phyloP scores from a whole-genome alignment of 225 moss, liverwort and hornwort genomes.

The Rhytidiadelphus loreus region DNA sequence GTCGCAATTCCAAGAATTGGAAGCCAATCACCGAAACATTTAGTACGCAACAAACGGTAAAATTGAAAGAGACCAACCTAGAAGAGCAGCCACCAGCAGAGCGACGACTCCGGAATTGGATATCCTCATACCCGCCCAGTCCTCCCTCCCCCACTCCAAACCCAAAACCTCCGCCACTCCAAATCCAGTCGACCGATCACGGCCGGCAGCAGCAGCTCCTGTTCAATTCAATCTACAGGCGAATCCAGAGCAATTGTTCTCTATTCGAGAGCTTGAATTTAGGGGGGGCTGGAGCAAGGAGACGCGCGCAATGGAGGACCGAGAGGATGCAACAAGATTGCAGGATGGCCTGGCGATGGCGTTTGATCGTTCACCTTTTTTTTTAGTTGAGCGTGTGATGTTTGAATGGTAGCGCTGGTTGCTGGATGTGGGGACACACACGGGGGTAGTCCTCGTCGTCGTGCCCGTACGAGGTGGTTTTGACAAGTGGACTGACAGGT shows the following conservation, averaged over 20 bases:
- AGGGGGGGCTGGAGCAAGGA: not conserved
- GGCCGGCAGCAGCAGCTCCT: not conserved
- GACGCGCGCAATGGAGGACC: not conserved
- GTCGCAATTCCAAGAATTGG: not conserved
- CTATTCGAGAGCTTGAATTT: not conserved
- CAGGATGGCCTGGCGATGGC: not conserved
- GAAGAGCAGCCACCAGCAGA: not conserved
- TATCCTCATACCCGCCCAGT: not conserved
- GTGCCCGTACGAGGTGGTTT: not conserved
- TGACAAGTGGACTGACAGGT: not conserved
- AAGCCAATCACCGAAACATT: not conserved
- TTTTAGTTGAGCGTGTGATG: not conserved
- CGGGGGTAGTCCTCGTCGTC: not conserved
- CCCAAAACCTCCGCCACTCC: not conserved
- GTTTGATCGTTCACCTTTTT: not conserved
- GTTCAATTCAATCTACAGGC: not conserved
- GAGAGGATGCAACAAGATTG: not conserved
- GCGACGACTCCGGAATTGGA: not conserved
- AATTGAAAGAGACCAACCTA: not conserved
- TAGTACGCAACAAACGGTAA: not conserved
- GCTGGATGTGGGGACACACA: not conserved
- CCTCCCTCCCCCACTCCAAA: not conserved
- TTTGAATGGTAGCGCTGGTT: not conserved
- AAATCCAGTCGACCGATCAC: not conserved
- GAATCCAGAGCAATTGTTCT: not conserved